phyloP scores from a whole-genome alignment of 371 early-diverging fungal genomes.

The Capillidium rhysosporum region DNA sequence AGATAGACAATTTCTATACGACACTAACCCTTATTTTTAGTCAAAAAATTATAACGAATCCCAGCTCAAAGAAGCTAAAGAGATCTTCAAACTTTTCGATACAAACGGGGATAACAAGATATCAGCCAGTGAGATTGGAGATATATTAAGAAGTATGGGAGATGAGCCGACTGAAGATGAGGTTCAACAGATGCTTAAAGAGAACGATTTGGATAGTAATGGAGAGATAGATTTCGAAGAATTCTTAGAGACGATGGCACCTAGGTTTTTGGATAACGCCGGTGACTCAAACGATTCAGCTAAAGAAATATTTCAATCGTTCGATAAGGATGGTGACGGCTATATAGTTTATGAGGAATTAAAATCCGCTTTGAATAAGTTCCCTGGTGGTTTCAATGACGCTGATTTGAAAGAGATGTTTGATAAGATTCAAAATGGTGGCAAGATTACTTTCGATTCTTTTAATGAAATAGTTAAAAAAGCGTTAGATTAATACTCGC shows the following conservation, averaged over 20 bases:
- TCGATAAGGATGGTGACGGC: conserved; percentile 1
- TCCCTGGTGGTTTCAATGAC: too few relatives aligned
- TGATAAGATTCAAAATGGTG: too few relatives aligned
- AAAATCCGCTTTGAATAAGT: too few relatives aligned
- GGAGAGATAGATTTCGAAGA: conserved; percentile 5
- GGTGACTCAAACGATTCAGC: neutral
- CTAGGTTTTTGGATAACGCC: neutral
- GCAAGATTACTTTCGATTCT: too few relatives aligned
- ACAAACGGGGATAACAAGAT: neutral
- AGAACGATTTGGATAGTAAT: conserved; percentile 1
- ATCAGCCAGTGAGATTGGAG: conserved; percentile 1
- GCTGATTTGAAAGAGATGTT: too few relatives aligned
- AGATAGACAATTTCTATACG: too few relatives aligned
- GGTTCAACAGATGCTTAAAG: neutral
- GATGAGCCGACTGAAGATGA: neutral
- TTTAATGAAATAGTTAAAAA: too few relatives aligned
- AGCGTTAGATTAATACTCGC: too few relatives aligned
- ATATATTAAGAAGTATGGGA: neutral
- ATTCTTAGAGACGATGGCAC: neutral
- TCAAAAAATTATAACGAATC: neutral
- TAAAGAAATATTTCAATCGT: neutral
- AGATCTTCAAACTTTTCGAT: conserved; percentile 1
- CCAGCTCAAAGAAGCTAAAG: conserved; percentile 1
- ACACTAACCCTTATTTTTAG: too few relatives aligned
- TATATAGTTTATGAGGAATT: too few relatives aligned